Conservation (phyloP, 2,329 filamentous ascomycete genomes). For the Chlorencoelia australis region DNA sequence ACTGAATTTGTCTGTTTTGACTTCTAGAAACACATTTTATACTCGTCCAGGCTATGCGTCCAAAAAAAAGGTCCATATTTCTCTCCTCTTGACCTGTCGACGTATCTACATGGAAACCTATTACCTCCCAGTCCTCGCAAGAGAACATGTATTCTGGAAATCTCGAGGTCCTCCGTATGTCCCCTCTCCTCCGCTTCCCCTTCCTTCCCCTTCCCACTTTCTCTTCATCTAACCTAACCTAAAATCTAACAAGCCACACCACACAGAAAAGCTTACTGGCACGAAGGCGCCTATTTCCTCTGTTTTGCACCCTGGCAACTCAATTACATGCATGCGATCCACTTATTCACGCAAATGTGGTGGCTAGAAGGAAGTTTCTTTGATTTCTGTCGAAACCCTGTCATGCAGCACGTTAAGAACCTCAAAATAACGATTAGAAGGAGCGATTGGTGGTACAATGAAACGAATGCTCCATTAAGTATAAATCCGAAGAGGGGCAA, state of each 20-base stretch:
- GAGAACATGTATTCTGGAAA: conserved; percentile 19
- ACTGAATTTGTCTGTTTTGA: neutral
- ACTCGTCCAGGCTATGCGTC: conserved; percentile 13
- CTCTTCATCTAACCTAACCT: too few species aligned
- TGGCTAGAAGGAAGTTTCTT: conserved; percentile 17
- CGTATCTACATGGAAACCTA: conserved; percentile 18
- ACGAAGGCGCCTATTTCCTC: conserved; percentile 8
- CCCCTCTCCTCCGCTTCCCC: neutral
- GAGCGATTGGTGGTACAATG: conserved; percentile 22
- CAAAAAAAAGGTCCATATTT: conserved; percentile 7
- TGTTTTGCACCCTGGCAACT: conserved; percentile 11
- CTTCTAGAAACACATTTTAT: conserved; percentile 6
- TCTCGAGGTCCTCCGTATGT: neutral
- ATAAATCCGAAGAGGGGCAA: conserved; percentile 15
- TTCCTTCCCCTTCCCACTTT: too few species aligned
- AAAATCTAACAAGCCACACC: too few species aligned
- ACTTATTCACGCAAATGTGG: conserved; percentile 17
- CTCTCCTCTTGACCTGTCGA: conserved; percentile 17
- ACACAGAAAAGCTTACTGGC: neutral
- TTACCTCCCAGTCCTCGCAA: conserved; percentile 12
- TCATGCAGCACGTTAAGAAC: conserved; percentile 12
- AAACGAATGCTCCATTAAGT: conserved; percentile 9
- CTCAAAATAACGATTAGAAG: conserved; percentile 19
- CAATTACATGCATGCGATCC: conserved; percentile 6
- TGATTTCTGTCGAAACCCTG: conserved; percentile 1